Evolutionary conservation across 164 flowering plant species (phyloP), one percentile per base, ranked within the genome.

Genomic region (Vitis cinerea): DNA sequence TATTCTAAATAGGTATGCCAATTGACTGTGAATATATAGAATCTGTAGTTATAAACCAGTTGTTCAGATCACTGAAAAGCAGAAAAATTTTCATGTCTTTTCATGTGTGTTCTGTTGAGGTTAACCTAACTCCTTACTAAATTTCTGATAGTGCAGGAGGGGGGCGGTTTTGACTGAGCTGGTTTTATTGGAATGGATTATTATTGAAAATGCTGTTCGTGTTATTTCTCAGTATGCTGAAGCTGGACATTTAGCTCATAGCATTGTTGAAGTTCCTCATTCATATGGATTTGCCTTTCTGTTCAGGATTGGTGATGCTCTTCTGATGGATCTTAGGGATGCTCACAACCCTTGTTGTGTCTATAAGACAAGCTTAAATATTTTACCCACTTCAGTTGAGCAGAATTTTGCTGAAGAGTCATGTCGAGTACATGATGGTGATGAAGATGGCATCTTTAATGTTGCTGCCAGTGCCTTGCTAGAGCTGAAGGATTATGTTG

Each of bases 381-480:
- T 79, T 71, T 74, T 81, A 67, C 81, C 86, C 29, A 12, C 74
- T 76, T 50, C 73, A 16, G 72, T 82, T 57, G 94, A 87, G 75
- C 83, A 64, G 10, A 78, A 74, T 78, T 72, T 66, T 70, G 67
- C 73, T 68, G 89, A 88, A 69, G 91, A 86, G 53, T 73, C 87
- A 13, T 85, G 61, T 66, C 83, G 77, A 72, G 78, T 80, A 71
- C 83, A 85, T 67, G 96, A 91, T 74, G 81, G 74, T 69, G 95
- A 93, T 80, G 98, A 92, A 80, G 97, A 91, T 73, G 87, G 90
- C 56, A 85, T 83, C 59, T 88, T 84, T 73, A 87, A 83, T 80
- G 98, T 90, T 77, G 99, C 99, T 78, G 98, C 94, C 51, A 75
- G 88, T 77, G 99, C 98, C 67, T 81, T 95, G 60, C 75, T 93